Percentiles rank a stretch among this genome's conserved stretches.
phyloP scores from a whole-genome alignment of 345 rosid species.

The Schrenkiella parvula region DNA sequence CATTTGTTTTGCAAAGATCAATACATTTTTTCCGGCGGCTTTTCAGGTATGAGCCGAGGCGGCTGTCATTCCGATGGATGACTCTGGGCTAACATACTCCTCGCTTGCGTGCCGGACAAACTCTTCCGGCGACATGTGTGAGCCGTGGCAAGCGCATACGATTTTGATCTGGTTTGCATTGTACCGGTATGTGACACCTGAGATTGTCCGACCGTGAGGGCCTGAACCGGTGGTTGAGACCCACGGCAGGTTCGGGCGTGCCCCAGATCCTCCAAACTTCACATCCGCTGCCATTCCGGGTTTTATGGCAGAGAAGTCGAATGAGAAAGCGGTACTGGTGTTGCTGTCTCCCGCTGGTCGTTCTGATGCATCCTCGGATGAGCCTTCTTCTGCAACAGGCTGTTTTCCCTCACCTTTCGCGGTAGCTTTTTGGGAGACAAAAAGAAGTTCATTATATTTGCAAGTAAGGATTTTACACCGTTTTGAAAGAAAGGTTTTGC shows the following conservation, averaged over 20 bases:
- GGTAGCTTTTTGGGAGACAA: constrained; percentile 24
- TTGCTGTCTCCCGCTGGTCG: constrained; percentile 42
- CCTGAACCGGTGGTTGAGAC: constrained; percentile 87
- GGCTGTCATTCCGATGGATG: constrained; percentile 50
- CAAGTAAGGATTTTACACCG: background rate
- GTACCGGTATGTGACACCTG: constrained; percentile 83
- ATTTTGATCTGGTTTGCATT: constrained; percentile 69
- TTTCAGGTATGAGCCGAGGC: constrained; percentile 77
- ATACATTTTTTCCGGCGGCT: background rate
- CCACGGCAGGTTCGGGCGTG: constrained; percentile 88
- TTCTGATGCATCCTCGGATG: constrained; percentile 54
- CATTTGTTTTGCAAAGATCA: constrained; percentile 1
- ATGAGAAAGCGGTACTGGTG: constrained; percentile 30
- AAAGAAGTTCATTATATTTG: background rate
- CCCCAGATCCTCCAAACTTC: constrained; percentile 90
- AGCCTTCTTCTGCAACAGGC: constrained; percentile 66
- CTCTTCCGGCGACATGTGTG: constrained; percentile 90
- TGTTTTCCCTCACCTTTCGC: constrained; percentile 69
- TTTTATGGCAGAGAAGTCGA: constrained; percentile 74
- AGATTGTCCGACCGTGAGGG: constrained; percentile 80
- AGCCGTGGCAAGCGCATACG: constrained; percentile 96
- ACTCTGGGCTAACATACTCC: constrained; percentile 49
- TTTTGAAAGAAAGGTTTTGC: background rate
- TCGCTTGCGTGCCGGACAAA: constrained; percentile 86
- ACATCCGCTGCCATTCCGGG: constrained; percentile 82